phyloP scores from a whole-genome alignment of 2,329 filamentous ascomycete species.

The Trichoderma atrobrunneum region DNA sequence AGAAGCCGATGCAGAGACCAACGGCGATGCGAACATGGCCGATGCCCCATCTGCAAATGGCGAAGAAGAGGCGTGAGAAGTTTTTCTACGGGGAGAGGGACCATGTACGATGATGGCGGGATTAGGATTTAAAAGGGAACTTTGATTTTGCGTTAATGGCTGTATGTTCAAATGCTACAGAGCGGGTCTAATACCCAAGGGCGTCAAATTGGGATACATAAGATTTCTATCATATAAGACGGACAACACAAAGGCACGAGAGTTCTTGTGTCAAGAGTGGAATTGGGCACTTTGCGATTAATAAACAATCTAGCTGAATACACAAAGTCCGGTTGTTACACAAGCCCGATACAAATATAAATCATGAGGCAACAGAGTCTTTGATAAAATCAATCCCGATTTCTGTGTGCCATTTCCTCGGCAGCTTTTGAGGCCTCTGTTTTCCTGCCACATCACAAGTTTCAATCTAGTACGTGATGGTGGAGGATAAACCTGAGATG shows the following conservation, averaged over 20 bases:
- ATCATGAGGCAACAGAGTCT: not conserved
- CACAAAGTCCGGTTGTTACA: constrained; percentile 15
- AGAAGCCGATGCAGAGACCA: constrained; percentile 4
- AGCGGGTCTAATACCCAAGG: not conserved
- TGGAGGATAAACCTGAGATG: not conserved
- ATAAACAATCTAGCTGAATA: constrained; percentile 22
- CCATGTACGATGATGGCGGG: not conserved
- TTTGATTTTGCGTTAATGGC: not conserved
- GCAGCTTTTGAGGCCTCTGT: not conserved
- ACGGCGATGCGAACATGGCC: constrained; percentile 21
- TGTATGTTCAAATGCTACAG: not conserved
- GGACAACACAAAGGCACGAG: not conserved
- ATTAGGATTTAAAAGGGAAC: not conserved
- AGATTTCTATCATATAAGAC: not conserved
- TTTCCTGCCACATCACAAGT: not conserved
- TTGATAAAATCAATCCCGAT: not conserved
- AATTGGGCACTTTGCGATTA: constrained; percentile 23
- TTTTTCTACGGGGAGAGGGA: not conserved
- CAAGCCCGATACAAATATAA: not conserved
- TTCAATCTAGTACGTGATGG: constrained; percentile 1
- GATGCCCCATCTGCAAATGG: constrained; percentile 18
- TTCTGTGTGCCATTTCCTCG: not conserved
- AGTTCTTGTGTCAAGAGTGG: constrained; percentile 18
- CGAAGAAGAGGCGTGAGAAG: not conserved
- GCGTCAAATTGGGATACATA: not conserved